These are phyloP conservation scores for Fusarium caatingaense DNA, from an alignment of 2,329 filamentous ascomycete genomes.

Conservation along the genomic window DNA sequence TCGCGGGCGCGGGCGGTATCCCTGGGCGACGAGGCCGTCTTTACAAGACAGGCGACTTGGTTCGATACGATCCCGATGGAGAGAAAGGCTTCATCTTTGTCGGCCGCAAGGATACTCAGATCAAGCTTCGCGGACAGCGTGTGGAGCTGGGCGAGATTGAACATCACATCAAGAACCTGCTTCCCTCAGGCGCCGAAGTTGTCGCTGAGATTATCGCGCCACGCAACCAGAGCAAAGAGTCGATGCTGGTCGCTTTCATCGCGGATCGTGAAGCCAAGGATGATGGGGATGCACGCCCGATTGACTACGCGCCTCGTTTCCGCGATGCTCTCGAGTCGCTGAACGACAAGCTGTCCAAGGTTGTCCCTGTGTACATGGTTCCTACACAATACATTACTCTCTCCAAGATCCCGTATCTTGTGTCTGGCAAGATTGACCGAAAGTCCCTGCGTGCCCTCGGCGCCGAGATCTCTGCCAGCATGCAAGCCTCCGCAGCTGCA, in stretches of 20 bases:
- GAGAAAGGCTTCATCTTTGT: conserved; percentile 67
- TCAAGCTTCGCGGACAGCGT: conserved; percentile 74
- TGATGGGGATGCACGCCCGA: conserved; percentile 29
- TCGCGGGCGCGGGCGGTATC: conserved; percentile 51
- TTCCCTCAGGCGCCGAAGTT: conserved; percentile 56
- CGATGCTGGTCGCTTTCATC: conserved; percentile 43
- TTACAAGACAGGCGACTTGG: conserved; percentile 71
- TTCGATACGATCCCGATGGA: conserved; percentile 63
- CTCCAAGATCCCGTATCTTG: conserved; percentile 42
- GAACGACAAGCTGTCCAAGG: conserved; percentile 38
- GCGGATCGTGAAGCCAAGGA: conserved; percentile 38
- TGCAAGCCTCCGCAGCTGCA: conserved; percentile 28
- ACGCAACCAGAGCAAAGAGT: conserved; percentile 50
- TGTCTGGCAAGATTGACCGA: conserved; percentile 43
- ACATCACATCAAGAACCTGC: conserved; percentile 56
- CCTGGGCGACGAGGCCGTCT: conserved; percentile 58
- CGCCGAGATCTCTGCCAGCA: conserved; percentile 33
- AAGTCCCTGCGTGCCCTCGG: conserved; percentile 39
- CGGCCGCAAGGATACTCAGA: conserved; percentile 74
- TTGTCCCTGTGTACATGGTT: conserved; percentile 42
- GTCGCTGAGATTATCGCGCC: conserved; percentile 61
- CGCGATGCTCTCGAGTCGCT: conserved; percentile 30
- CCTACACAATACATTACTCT: conserved; percentile 39
- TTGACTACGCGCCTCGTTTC: conserved; percentile 38
- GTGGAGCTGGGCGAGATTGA: conserved; percentile 70